Percentiles rank a stretch among this genome's conserved stretches.
Evolutionary conservation across 805 yeast genomes (phyloP).

Genomic region (Saccharomyces kudriavzevii): DNA sequence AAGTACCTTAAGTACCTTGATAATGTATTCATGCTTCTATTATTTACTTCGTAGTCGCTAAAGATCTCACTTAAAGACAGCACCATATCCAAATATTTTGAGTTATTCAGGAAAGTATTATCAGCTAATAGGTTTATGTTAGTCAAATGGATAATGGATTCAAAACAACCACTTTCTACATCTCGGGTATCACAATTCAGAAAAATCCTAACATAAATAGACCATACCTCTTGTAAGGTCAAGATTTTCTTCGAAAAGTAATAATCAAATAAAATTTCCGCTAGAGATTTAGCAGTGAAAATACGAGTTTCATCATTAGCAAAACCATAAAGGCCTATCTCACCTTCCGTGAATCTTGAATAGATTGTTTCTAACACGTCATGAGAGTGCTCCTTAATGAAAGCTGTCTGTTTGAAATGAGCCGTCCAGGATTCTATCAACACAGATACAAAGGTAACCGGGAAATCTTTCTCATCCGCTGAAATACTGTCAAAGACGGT

Average conservation of each 20-base stretch:
- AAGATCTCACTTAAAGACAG: slow-evolving; percentile 22
- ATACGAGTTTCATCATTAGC: slow-evolving; percentile 23
- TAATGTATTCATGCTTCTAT: slow-evolving; percentile 12
- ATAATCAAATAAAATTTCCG: slow-evolving; percentile 30
- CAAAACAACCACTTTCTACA: slow-evolving; percentile 29
- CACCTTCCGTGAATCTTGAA: slow-evolving; percentile 18
- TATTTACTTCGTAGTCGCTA: slow-evolving; percentile 16
- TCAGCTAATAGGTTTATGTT: slow-evolving; percentile 24
- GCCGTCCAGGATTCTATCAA: slow-evolving; percentile 21
- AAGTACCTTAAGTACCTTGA: slow-evolving; percentile 21
- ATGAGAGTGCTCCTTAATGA: slow-evolving; percentile 17
- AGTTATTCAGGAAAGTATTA: slow-evolving; percentile 20
- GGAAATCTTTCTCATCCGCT: slow-evolving; percentile 18
- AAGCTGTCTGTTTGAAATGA: slow-evolving; percentile 15
- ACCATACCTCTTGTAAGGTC: slow-evolving; percentile 14
- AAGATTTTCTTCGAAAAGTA: slow-evolving; percentile 12
- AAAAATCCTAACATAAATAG: slow-evolving; percentile 19
- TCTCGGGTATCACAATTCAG: slow-evolving; percentile 16
- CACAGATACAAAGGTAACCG: slow-evolving; percentile 21
- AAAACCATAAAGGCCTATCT: slow-evolving; percentile 24
- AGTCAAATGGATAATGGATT: slow-evolving; percentile 32
- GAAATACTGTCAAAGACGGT: slow-evolving; percentile 15
- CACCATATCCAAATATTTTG: slow-evolving; percentile 23
- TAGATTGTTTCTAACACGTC: slow-evolving; percentile 12
- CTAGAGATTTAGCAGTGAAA: slow-evolving; percentile 29